Conservation (phyloP, 139 green algal species). For the Coelastrella sp. region DNA sequence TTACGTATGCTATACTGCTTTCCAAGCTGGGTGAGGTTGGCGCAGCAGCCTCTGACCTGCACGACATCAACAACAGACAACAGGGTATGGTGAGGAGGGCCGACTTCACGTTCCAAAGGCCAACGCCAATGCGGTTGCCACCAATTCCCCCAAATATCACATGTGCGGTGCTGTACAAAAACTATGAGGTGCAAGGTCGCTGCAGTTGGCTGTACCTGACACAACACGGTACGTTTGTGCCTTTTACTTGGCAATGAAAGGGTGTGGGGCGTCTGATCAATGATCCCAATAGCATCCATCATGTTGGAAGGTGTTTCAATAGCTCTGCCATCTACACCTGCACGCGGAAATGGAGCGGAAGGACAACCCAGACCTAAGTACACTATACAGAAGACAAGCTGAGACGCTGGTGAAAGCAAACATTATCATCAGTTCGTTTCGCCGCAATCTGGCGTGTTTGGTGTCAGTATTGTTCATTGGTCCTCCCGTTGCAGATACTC, state of each 20-base stretch:
- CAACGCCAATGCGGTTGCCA: not conserved
- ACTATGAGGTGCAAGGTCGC: not conserved
- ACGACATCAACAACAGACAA: not conserved
- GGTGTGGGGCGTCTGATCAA: not conserved
- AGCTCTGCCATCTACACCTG: too few relatives aligned
- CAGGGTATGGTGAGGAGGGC: not conserved
- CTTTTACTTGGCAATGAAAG: not conserved
- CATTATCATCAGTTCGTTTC: too few relatives aligned
- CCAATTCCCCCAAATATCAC: not conserved
- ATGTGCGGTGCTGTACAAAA: not conserved
- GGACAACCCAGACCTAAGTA: too few relatives aligned
- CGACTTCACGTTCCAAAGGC: too few relatives aligned
- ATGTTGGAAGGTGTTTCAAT: not conserved
- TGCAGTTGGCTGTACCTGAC: not conserved
- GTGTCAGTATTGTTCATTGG: too few relatives aligned
- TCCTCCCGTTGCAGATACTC: too few relatives aligned
- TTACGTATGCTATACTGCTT: slow-evolving; percentile 7
- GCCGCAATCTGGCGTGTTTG: too few relatives aligned
- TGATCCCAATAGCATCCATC: not conserved
- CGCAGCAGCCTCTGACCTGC: not conserved
- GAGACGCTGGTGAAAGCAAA: too few relatives aligned
- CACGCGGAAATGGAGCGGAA: too few relatives aligned
- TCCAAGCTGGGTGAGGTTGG: not conserved
- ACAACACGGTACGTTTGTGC: not conserved
- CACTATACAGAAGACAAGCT: too few relatives aligned